Conservation (phyloP, 805 yeast genomes). For the Jamesozyma jinghongensis region DNA sequence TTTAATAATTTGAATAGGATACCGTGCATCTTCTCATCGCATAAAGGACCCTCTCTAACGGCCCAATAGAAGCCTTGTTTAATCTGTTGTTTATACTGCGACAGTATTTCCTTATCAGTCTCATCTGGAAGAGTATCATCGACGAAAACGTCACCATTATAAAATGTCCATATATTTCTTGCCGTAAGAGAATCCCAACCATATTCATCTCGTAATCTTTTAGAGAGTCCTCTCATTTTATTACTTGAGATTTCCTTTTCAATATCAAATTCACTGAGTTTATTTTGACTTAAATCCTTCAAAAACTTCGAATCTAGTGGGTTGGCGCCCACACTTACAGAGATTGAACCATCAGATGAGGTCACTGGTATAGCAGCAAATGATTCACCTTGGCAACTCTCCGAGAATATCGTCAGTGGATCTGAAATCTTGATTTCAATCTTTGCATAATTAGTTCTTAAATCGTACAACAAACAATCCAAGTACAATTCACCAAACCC, state of each 20-base stretch:
- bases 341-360: slow-evolving; percentile 44
- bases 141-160: slow-evolving; percentile 49
- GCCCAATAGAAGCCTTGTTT: slow-evolving; percentile 80
- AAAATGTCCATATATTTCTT: slow-evolving; percentile 72
- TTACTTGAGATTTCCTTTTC: slow-evolving; percentile 37
- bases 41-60: slow-evolving; percentile 79
- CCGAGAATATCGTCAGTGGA: slow-evolving; percentile 73
- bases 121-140: slow-evolving; percentile 74
- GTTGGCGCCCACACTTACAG: slow-evolving; percentile 64
- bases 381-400: slow-evolving; percentile 60
- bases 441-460: slow-evolving; percentile 53
- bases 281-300: slow-evolving; percentile 12
- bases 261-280: slow-evolving; percentile 24
- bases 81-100: slow-evolving; percentile 43
- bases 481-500: slow-evolving; percentile 85
- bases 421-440: slow-evolving; percentile 75
- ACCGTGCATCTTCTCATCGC: slow-evolving; percentile 70
- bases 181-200: slow-evolving; percentile 82
- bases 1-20: slow-evolving; percentile 63
- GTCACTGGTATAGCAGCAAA: slow-evolving; percentile 56
- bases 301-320: slow-evolving; percentile 54
- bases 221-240: slow-evolving; percentile 42
- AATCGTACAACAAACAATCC: slow-evolving; percentile 74
- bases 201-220: slow-evolving; percentile 45
- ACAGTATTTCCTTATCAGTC: slow-evolving; percentile 46